A percentile compares a stretch with the other conserved stretches of the same genome.
These are phyloP conservation scores for Cladochytrium replicatum DNA, from an alignment of 192 early-diverging fungal species.

Conservation along the genomic window DNA sequence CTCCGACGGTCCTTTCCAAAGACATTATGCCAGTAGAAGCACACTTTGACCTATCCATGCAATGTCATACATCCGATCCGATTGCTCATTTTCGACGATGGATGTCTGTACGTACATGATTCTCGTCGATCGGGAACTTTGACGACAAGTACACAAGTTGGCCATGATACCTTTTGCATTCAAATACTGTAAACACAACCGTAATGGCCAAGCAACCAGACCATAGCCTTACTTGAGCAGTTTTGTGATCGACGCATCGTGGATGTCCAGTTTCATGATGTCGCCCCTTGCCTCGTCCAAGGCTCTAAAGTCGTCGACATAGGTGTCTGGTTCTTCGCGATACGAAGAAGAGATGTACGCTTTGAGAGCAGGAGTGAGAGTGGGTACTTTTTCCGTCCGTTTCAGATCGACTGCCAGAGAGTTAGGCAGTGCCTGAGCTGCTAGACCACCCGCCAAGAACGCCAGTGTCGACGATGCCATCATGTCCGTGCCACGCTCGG, in stretches of 20 bases:
- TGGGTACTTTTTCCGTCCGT: too few species aligned
- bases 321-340: constrained; percentile 76
- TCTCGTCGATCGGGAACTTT: constrained; percentile 83
- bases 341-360: constrained; percentile 71
- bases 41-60: constrained; percentile 34
- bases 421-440: too few species aligned
- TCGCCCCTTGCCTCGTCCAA: constrained; percentile 68
- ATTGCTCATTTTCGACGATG: constrained; percentile 20
- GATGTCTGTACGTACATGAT: constrained; percentile 28
- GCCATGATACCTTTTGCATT: constrained; percentile 66
- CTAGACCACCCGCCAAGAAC: too few species aligned
- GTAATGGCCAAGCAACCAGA: neutral
- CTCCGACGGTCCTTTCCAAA: constrained; percentile 42
- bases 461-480: too few species aligned
- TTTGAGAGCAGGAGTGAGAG: too few species aligned
- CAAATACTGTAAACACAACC: too few species aligned
- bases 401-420: too few species aligned
- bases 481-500: too few species aligned
- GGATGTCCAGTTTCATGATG: constrained; percentile 52
- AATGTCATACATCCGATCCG: constrained; percentile 1
- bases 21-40: constrained; percentile 61
- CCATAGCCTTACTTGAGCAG: constrained; percentile 45
- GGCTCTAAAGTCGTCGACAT: constrained; percentile 75
- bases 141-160: constrained; percentile 73
- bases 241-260: constrained; percentile 53